phyloP scores from a whole-genome alignment of 768 basidiomycete genomes.

The Panaeolus cyanescens region DNA sequence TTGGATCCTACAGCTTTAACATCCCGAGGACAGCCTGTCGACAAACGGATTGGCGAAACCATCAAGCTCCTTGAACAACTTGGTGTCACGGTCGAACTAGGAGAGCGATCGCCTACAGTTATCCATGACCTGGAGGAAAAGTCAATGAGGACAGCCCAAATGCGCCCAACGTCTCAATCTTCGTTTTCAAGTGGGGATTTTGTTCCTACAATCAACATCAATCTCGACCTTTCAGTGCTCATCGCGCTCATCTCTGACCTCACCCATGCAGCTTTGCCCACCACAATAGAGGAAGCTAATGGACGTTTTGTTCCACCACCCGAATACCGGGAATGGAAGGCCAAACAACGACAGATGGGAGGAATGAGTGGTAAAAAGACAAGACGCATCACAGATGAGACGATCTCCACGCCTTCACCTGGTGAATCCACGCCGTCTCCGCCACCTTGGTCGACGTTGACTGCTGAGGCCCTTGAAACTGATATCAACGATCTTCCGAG shows the following conservation, averaged over 20 bases:
- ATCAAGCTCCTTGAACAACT: conserved; percentile 55
- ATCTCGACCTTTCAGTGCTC: conserved; percentile 82
- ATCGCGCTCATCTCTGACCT: conserved; percentile 86
- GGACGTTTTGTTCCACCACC: conserved; percentile 63
- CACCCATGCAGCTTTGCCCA: conserved; percentile 71
- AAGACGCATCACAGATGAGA: not conserved
- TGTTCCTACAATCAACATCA: conserved; percentile 60
- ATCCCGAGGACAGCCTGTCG: conserved; percentile 30
- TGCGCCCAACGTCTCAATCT: not conserved
- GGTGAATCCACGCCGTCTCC: not conserved
- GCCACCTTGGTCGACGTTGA: not conserved
- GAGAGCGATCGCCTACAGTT: conserved; percentile 43
- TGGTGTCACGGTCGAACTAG: conserved; percentile 69
- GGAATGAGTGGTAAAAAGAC: conserved; percentile 14
- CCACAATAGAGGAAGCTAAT: conserved; percentile 55
- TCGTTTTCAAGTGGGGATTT: conserved; percentile 21
- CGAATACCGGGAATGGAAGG: conserved; percentile 64
- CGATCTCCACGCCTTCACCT: not conserved
- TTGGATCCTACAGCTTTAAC: conserved; percentile 46
- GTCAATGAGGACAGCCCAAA: conserved; percentile 3
- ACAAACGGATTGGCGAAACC: conserved; percentile 64
- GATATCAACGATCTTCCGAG: conserved; percentile 32
- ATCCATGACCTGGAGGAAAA: not conserved
- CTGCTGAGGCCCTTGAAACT: conserved; percentile 17
- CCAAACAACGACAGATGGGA: conserved; percentile 25